Base-by-base conservation (phyloP, 2,329 filamentous ascomycete genomes). In the Metarhizium anisopliae region DNA sequence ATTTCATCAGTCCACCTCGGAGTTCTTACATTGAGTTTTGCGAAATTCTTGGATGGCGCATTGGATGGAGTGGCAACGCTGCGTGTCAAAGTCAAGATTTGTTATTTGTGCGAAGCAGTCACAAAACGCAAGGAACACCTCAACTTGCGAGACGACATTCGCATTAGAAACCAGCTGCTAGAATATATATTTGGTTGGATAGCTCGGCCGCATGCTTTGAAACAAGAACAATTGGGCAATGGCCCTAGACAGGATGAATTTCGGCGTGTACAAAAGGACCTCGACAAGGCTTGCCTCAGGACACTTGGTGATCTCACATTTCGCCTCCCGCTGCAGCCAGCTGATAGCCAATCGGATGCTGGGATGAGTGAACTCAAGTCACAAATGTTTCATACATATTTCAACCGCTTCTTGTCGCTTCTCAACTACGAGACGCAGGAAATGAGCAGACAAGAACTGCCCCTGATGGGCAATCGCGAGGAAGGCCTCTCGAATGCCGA, bases 111-210 rank as follows among this genome's bases (percentile, higher is more conserved):
- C 57, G 85, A 87, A 61, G 78, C 79, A 3, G 79, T 87, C 38
- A 84, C 80, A 13, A 81, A 79, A 66, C 79, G 84, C 60, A 87
- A 86, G 62, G 84, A 88, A 62, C 79, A 87, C 52, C 70, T 88
- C 47, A 87, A 86, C 61, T 71, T 88, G 11, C 77, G 85, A 52
- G 84, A 88, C 61, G 85, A 88, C 65, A 81, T 87, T 43, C 79
- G 83, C 32, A 85, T 86, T 62, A 74, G 85, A 54, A 88, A 88
- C 59, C 84, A 87, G 62, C 72, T 88, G 14, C 72, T 88, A 11
- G 84, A 87, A 64, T 83, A 83, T 56, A 81, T 87, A 40, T 86
- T 86, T 59, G 77, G 81, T 57, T 88, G 85, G 85, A 86, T 87
- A 61, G 79, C 83, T 30, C 76, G 83, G 11, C 81, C 82, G 18